Percentiles rank a stretch among this genome's conserved stretches.
phyloP scores from a whole-genome alignment of 2,329 filamentous ascomycete species.

The Fusarium proliferatum region DNA sequence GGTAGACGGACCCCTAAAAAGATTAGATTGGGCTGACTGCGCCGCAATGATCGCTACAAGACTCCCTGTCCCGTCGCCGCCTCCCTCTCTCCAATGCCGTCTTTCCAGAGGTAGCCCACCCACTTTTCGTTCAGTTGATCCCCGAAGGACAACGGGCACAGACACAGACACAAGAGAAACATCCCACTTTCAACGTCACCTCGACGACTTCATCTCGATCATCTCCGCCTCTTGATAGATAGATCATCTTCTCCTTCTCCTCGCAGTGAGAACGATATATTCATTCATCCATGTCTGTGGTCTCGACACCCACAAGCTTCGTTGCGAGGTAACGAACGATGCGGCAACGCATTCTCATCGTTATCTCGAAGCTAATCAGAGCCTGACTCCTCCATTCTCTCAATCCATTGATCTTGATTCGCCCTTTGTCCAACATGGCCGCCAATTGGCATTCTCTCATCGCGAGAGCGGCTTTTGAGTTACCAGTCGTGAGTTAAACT shows the following conservation, averaged over 20 bases:
- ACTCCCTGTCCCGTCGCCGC: conserved; percentile 1
- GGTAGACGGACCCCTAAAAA: background rate
- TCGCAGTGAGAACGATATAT: background rate
- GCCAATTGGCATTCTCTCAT: conserved; percentile 22
- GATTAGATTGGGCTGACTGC: background rate
- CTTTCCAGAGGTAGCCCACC: conserved; percentile 6
- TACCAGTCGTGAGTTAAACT: conserved; percentile 25
- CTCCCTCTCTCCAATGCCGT: background rate
- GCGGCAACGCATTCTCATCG: conserved; percentile 11
- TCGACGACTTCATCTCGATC: conserved; percentile 13
- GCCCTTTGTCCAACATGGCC: conserved; percentile 16
- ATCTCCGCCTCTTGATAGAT: background rate
- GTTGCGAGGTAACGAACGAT: conserved; percentile 31
- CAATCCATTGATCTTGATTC: background rate
- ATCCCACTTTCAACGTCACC: conserved; percentile 32
- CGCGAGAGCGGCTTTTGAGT: conserved; percentile 20
- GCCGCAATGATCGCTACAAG: conserved; percentile 16
- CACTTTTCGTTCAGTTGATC: conserved; percentile 8
- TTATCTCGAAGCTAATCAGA: conserved; percentile 4
- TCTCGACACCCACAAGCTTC: background rate
- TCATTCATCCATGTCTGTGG: conserved; percentile 22
- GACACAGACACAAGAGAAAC: background rate
- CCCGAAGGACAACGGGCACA: background rate
- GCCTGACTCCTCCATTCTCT: background rate
- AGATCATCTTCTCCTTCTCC: background rate